Evolutionary conservation across 148 eudicot species (phyloP).

Genomic region (Selenicereus undatus): DNA sequence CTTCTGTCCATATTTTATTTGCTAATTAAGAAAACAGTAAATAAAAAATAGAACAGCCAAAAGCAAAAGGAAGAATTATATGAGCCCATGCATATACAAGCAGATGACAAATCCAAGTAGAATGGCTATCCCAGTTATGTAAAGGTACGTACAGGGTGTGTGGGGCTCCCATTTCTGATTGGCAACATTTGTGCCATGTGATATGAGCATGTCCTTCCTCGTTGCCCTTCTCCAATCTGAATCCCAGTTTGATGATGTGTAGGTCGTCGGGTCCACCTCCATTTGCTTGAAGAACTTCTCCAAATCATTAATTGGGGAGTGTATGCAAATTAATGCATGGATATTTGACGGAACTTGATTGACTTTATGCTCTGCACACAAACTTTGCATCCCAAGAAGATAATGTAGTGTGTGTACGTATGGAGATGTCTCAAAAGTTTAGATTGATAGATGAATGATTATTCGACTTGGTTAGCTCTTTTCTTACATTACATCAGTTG

Average conservation of each 20-base stretch:
- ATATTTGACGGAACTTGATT: not conserved
- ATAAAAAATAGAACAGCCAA: too few relatives aligned
- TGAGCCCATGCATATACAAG: not conserved
- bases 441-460: not conserved
- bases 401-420: not conserved
- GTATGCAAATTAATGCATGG: not conserved
- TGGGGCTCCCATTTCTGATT: conserved; percentile 12
- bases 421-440: not conserved
- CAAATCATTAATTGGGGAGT: not conserved
- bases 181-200: conserved; percentile 24
- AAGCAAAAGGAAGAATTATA: not conserved
- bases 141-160: not conserved
- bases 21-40: too few relatives aligned
- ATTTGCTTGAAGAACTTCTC: not conserved
- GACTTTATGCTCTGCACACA: not conserved
- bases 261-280: not conserved
- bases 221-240: not conserved
- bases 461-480: too few relatives aligned
- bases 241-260: not conserved
- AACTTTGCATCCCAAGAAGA: conserved; percentile 4
- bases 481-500: not conserved
- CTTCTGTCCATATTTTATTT: too few relatives aligned
- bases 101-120: not conserved
- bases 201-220: conserved; percentile 13
- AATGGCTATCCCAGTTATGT: not conserved